Percentiles rank a stretch among this genome's conserved stretches.
Conservation (phyloP, 352 stramenopile species). For the Nothophytophthora sp. region DNA sequence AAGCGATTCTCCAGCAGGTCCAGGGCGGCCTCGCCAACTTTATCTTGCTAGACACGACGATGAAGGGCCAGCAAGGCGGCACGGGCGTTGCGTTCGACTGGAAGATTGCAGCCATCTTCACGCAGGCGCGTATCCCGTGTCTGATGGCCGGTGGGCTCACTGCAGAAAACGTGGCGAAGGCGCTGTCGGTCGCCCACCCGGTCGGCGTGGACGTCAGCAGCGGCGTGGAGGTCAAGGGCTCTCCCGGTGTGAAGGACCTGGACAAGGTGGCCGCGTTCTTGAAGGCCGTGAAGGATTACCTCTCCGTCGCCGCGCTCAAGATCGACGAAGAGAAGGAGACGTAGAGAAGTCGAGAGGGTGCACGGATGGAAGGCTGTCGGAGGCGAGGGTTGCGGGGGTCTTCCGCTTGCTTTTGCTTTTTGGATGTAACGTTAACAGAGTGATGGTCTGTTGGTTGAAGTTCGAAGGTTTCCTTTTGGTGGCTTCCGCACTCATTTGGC, state of each 20-base stretch:
- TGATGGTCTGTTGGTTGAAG: constrained; percentile 22
- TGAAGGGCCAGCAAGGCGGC: constrained; percentile 93
- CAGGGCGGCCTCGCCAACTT: constrained; percentile 74
- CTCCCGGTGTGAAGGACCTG: constrained; percentile 66
- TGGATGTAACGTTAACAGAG: constrained; percentile 16
- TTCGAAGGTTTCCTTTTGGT: too few species aligned
- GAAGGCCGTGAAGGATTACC: constrained; percentile 62
- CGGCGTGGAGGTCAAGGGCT: constrained; percentile 91
- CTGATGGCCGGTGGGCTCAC: constrained; percentile 97
- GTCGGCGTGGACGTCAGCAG: constrained; percentile 97
- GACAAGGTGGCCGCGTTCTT: constrained; percentile 60
- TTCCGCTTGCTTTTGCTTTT: too few species aligned
- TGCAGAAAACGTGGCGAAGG: constrained; percentile 93
- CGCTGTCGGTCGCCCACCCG: constrained; percentile 74
- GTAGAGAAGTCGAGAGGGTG: constrained; percentile 14
- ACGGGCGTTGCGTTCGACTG: constrained; percentile 97
- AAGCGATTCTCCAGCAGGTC: constrained; percentile 73
- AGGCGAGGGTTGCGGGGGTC: too few species aligned
- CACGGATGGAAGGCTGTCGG: constrained; percentile 2
- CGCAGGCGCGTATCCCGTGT: constrained; percentile 91
- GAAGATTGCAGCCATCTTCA: constrained; percentile 92
- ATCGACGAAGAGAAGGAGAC: constrained; percentile 64
- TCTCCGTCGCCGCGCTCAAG: constrained; percentile 55
- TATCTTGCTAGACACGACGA: constrained; percentile 96
- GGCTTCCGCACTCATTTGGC: constrained; percentile 27